These are phyloP conservation scores for Boletus subcaerulescens DNA, from an alignment of 768 basidiomycete genomes.

Conservation along the genomic window DNA sequence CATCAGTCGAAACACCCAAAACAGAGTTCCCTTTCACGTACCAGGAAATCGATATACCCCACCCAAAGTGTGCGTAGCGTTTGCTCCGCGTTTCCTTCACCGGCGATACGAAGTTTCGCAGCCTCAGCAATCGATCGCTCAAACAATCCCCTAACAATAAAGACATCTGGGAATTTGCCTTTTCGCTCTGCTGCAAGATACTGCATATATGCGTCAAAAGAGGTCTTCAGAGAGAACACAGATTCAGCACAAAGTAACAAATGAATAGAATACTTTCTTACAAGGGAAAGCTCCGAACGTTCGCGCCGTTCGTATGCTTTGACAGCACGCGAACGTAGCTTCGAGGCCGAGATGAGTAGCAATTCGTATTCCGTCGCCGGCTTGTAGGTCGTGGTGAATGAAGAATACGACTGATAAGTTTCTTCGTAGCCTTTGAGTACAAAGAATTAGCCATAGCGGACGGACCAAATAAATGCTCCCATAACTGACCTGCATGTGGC, in stretches of 20 bases:
- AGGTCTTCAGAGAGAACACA: slow-evolving; percentile 23
- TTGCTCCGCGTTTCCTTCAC: slow-evolving; percentile 55
- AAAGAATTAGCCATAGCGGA: background rate
- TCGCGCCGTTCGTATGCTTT: slow-evolving; percentile 67
- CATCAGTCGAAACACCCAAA: background rate
- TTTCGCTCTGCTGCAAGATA: slow-evolving; percentile 65
- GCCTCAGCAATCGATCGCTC: slow-evolving; percentile 78
- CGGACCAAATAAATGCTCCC: background rate
- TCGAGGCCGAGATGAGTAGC: slow-evolving; percentile 74
- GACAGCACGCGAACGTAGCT: slow-evolving; percentile 56
- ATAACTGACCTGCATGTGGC: slow-evolving; percentile 65
- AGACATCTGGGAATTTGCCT: slow-evolving; percentile 54
- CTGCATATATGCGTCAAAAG: slow-evolving; percentile 58
- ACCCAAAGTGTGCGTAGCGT: slow-evolving; percentile 67
- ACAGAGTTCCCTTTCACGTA: slow-evolving; percentile 31
- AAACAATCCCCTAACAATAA: slow-evolving; percentile 56
- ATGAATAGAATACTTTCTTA: slow-evolving; percentile 30
- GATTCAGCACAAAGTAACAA: slow-evolving; percentile 8
- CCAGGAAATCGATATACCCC: slow-evolving; percentile 68
- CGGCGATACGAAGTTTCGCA: slow-evolving; percentile 53
- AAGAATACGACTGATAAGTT: slow-evolving; percentile 82
- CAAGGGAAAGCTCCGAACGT: slow-evolving; percentile 55
- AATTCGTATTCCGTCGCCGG: slow-evolving; percentile 75
- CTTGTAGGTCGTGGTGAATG: slow-evolving; percentile 80
- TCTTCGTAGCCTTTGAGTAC: slow-evolving; percentile 63